A percentile compares a stretch with the other conserved stretches of the same genome.
These are phyloP conservation scores for Excoecaria agallocha DNA, from an alignment of 345 rosid species.

Conservation along the genomic window DNA sequence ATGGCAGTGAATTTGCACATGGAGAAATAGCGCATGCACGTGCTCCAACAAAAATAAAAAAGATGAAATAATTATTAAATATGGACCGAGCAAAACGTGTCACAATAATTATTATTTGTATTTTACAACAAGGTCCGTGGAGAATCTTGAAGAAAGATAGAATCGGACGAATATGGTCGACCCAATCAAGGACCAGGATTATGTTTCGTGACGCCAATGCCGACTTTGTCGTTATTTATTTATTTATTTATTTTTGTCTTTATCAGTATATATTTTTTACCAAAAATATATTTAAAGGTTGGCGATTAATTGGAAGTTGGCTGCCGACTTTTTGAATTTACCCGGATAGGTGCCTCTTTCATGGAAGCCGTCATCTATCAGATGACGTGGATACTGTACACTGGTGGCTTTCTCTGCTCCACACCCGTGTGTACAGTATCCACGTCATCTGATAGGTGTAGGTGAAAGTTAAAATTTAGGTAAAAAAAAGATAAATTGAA, in stretches of 20 bases:
- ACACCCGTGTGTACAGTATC: too few relatives aligned
- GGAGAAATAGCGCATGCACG: slow-evolving; percentile 22
- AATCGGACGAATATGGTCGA: not conserved
- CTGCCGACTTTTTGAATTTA: slow-evolving; percentile 5
- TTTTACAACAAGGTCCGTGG: not conserved
- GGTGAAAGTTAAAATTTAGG: too few relatives aligned
- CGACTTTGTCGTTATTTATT: not conserved
- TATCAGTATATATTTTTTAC: not conserved
- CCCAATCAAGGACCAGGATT: slow-evolving; percentile 7
- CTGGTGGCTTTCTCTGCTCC: too few relatives aligned
- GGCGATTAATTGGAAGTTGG: slow-evolving; percentile 17
- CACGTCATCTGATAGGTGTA: too few relatives aligned
- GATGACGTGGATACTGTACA: too few relatives aligned
- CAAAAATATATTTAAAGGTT: not conserved
- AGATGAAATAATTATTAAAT: too few relatives aligned
- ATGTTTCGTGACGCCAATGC: slow-evolving; percentile 16
- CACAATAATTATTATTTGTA: slow-evolving; percentile 5
- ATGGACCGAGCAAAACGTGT: slow-evolving; percentile 28
- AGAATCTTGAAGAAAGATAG: not conserved
- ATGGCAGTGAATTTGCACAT: slow-evolving; percentile 20
- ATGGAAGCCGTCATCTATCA: too few relatives aligned
- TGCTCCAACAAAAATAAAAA: slow-evolving; percentile 2
- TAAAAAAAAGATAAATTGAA: too few relatives aligned
- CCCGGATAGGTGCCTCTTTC: slow-evolving; percentile 27
- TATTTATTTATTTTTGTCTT: not conserved